These are phyloP conservation scores for Metarhizium anisopliae DNA, from an alignment of 2,329 filamentous ascomycete genomes.

Conservation along the genomic window DNA sequence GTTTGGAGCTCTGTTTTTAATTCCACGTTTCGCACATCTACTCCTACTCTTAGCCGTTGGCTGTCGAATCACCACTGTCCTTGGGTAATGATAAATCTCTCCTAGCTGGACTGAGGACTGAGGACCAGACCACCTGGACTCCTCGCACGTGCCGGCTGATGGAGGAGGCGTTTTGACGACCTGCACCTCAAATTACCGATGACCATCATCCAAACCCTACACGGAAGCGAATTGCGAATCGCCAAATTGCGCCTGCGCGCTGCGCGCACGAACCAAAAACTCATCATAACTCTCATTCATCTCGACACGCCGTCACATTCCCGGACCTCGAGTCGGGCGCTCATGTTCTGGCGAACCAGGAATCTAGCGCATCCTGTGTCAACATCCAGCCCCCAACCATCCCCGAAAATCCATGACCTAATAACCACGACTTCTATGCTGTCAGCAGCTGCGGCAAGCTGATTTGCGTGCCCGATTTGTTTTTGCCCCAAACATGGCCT, in stretches of 20 bases:
- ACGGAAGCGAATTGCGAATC: neutral
- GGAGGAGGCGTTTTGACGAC: neutral
- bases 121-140: neutral
- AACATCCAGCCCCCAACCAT: neutral
- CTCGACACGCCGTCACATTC: no score
- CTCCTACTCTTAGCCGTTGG: no score
- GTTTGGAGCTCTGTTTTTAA: no score
- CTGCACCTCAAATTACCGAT: neutral
- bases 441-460: constrained; percentile 2
- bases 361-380: neutral
- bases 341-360: neutral
- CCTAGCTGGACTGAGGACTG: neutral
- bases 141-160: constrained; percentile 1
- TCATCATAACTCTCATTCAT: neutral
- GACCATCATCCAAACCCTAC: neutral
- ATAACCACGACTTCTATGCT: neutral
- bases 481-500: constrained; percentile 36
- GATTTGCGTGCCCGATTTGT: constrained; percentile 11
- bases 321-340: neutral
- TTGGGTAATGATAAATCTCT: no score
- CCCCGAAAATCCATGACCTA: neutral
- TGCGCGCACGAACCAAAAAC: neutral
- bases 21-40: no score
- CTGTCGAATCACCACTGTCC: no score
- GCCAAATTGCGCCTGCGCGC: neutral